These are phyloP conservation scores for Rubia tinctorum DNA, from an alignment of 305 asterid genomes.

Conservation along the genomic window DNA sequence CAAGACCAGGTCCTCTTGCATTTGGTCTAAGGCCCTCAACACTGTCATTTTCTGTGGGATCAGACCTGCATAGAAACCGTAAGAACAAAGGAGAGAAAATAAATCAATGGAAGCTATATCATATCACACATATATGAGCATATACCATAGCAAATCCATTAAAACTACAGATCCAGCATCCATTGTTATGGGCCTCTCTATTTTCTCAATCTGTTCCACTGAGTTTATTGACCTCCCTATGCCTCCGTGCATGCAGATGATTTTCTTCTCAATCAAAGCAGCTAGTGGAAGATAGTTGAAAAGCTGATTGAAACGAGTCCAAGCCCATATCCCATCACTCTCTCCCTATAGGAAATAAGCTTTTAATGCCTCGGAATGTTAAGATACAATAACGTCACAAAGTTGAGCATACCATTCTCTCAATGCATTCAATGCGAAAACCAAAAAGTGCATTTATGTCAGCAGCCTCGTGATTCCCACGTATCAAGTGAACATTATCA, in stretches of 20 bases:
- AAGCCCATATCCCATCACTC: slow-evolving; percentile 98
- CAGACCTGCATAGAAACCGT: slow-evolving; percentile 64
- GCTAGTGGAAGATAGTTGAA: slow-evolving; percentile 97
- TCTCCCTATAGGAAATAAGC: slow-evolving; percentile 69
- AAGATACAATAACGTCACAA: neutral
- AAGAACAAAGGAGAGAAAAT: slow-evolving; percentile 13
- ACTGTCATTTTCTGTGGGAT: slow-evolving; percentile 97
- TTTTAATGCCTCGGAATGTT: slow-evolving; percentile 16
- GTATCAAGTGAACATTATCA: slow-evolving; percentile 90
- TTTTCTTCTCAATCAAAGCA: slow-evolving; percentile 95
- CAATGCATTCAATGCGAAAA: slow-evolving; percentile 98
- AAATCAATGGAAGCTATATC: slow-evolving; percentile 10
- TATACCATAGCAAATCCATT: slow-evolving; percentile 97
- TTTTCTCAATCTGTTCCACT: slow-evolving; percentile 96
- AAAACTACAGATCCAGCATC: slow-evolving; percentile 96
- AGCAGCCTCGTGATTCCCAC: slow-evolving; percentile 99
- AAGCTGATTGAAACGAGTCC: slow-evolving; percentile 96
- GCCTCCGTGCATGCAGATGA: slow-evolving; percentile 99
- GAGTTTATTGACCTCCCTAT: slow-evolving; percentile 94
- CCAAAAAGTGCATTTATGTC: slow-evolving; percentile 99
- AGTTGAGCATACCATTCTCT: slow-evolving; percentile 77
- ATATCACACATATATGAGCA: slow-evolving; percentile 18
- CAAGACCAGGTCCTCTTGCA: slow-evolving; percentile 99
- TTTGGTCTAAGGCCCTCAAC: slow-evolving; percentile 96
- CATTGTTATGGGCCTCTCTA: slow-evolving; percentile 99